Evolutionary conservation across 2,329 filamentous ascomycete genomes (phyloP).

Genomic region (Malbranchea zuffiana): DNA sequence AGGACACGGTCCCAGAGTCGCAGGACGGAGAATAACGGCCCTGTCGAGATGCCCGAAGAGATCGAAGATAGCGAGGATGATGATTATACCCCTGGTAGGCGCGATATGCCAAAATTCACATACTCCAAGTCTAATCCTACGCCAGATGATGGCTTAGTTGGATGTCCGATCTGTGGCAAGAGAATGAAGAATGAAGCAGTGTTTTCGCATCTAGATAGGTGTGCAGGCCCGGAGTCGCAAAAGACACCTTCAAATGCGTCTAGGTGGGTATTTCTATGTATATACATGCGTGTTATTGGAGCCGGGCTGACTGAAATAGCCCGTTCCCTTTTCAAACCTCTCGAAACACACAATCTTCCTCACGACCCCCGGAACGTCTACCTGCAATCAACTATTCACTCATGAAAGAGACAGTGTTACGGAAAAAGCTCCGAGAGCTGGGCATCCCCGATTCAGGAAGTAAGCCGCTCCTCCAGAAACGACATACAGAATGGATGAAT

Average conservation of each 20-base stretch:
- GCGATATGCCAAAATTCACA: not conserved
- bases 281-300: constrained; percentile 9
- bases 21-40: constrained; percentile 14
- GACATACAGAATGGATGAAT: constrained; percentile 89
- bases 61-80: constrained; percentile 35
- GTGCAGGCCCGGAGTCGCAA: constrained; percentile 26
- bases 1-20: constrained; percentile 28
- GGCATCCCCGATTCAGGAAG: constrained; percentile 63
- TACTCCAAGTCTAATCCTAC: not conserved
- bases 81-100: constrained; percentile 28
- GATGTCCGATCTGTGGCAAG: constrained; percentile 69
- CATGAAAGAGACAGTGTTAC: constrained; percentile 65
- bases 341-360: not conserved
- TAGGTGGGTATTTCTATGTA: constrained; percentile 6
- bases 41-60: constrained; percentile 19
- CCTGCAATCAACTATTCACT: constrained; percentile 78
- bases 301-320: constrained; percentile 4
- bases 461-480: constrained; percentile 58
- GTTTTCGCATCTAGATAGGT: constrained; percentile 69
- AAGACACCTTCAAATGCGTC: not conserved
- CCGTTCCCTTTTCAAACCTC: constrained; percentile 1
- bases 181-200: constrained; percentile 72
- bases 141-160: constrained; percentile 63
- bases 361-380: constrained; percentile 50
- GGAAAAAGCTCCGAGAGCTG: constrained; percentile 70